These are phyloP conservation scores for Colletotrichum musicola DNA, from an alignment of 2,329 filamentous ascomycete species.

Conservation along the genomic window DNA sequence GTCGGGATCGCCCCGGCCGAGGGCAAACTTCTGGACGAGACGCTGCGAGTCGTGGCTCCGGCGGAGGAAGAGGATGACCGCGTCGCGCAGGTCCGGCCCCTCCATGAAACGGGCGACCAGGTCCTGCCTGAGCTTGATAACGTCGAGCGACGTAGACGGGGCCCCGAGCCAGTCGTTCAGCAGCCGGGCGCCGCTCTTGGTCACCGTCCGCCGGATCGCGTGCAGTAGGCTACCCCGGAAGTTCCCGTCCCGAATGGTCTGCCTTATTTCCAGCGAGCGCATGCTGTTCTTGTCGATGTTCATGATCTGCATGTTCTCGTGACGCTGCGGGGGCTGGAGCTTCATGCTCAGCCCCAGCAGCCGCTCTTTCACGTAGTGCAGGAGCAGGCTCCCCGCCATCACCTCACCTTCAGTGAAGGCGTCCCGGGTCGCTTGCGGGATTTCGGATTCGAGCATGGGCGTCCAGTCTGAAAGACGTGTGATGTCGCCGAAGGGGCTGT, in stretches of 20 bases:
- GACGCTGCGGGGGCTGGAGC: conserved; percentile 83
- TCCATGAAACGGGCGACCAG: conserved; percentile 82
- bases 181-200: conserved; percentile 88
- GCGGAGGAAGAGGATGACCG: conserved; percentile 75
- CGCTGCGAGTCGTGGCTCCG: conserved; percentile 88
- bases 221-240: conserved; percentile 90
- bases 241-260: conserved; percentile 83
- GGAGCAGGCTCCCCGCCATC: conserved; percentile 80
- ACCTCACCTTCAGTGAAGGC: conserved; percentile 78
- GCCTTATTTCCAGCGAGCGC: conserved; percentile 87
- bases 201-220: conserved; percentile 89
- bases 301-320: conserved; percentile 83
- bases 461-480: conserved; percentile 75
- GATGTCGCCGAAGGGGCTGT: conserved; percentile 65
- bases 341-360: conserved; percentile 83
- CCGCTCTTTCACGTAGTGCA: conserved; percentile 86
- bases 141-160: conserved; percentile 86
- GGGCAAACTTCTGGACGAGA: conserved; percentile 91
- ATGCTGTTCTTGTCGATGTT: conserved; percentile 92
- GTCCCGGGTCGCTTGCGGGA: conserved; percentile 64
- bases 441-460: conserved; percentile 80
- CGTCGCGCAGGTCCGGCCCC: conserved; percentile 76
- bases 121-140: conserved; percentile 84
- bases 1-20: conserved; percentile 91
- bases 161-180: conserved; percentile 88